These are phyloP conservation scores for Alternaria arborescens DNA, from an alignment of 2,329 filamentous ascomycete genomes.

Conservation along the genomic window DNA sequence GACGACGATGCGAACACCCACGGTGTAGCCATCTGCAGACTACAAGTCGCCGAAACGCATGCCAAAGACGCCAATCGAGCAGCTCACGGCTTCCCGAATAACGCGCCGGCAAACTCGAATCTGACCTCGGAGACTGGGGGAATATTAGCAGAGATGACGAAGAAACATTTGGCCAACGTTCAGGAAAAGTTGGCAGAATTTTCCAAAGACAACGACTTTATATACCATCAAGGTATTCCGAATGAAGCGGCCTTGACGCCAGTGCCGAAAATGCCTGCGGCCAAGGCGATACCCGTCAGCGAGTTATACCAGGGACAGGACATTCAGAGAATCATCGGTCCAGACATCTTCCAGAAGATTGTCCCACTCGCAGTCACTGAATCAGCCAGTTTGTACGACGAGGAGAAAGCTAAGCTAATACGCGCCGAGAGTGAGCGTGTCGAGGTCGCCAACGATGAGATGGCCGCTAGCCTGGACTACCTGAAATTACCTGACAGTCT, in stretches of 20 bases:
- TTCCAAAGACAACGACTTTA: slow-evolving; percentile 95
- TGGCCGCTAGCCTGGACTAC: slow-evolving; percentile 95
- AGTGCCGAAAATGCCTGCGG: slow-evolving; percentile 90
- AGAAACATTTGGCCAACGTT: slow-evolving; percentile 79
- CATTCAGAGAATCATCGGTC: slow-evolving; percentile 94
- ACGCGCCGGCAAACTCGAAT: slow-evolving; percentile 82
- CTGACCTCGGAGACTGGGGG: slow-evolving; percentile 79
- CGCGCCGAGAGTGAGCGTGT: slow-evolving; percentile 93
- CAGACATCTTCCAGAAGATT: slow-evolving; percentile 96
- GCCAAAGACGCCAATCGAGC: slow-evolving; percentile 80
- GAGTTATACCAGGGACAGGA: slow-evolving; percentile 97
- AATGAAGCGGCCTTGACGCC: slow-evolving; percentile 81
- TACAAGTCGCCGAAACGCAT: slow-evolving; percentile 80
- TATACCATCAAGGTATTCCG: slow-evolving; percentile 93
- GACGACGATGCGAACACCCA: slow-evolving; percentile 90
- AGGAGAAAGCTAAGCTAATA: slow-evolving; percentile 96
- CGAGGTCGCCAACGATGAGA: slow-evolving; percentile 91
- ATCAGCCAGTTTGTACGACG: slow-evolving; percentile 94
- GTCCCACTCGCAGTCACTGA: slow-evolving; percentile 96
- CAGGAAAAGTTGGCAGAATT: slow-evolving; percentile 81
- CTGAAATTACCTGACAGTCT: slow-evolving; percentile 87
- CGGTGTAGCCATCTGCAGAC: slow-evolving; percentile 81
- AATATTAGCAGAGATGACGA: slow-evolving; percentile 80
- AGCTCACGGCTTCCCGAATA: slow-evolving; percentile 81
- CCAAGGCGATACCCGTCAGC: slow-evolving; percentile 95